These are phyloP conservation scores for Asterophora lycoperdoides DNA, from an alignment of 768 basidiomycete species.

Conservation along the genomic window DNA sequence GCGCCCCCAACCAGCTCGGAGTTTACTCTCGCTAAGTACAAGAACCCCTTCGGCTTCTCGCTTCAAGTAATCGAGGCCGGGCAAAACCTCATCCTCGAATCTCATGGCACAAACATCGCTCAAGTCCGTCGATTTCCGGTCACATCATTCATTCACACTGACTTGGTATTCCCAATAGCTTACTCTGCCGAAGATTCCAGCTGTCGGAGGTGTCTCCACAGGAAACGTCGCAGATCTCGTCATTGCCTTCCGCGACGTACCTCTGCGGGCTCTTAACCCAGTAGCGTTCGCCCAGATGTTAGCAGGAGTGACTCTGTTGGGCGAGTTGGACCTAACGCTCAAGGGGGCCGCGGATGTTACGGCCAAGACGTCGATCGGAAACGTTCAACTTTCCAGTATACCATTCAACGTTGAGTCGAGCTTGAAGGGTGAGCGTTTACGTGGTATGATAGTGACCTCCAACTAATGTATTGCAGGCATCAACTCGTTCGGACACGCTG, in stretches of 20 bases:
- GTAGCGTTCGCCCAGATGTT: constrained; percentile 54
- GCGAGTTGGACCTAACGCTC: constrained; percentile 41
- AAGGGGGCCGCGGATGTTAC: constrained; percentile 55
- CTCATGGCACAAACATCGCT: constrained; percentile 47
- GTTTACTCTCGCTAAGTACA: constrained; percentile 52
- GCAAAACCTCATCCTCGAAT: constrained; percentile 49
- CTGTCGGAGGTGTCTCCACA: constrained; percentile 61
- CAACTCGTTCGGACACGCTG: constrained; percentile 51
- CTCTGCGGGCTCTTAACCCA: constrained; percentile 52
- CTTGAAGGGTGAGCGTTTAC: constrained; percentile 41
- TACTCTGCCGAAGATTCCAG: constrained; percentile 42
- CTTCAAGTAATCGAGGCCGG: constrained; percentile 57
- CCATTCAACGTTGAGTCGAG: constrained; percentile 56
- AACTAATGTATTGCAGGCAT: constrained; percentile 39
- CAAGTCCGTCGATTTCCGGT: constrained; percentile 33
- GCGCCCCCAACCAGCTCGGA: constrained; percentile 57
- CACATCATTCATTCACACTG: neutral
- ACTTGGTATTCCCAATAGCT: constrained; percentile 32
- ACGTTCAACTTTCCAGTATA: constrained; percentile 62
- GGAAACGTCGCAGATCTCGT: constrained; percentile 60
- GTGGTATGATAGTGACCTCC: neutral
- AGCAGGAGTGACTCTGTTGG: constrained; percentile 50
- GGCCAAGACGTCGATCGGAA: constrained; percentile 58
- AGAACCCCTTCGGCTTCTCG: constrained; percentile 76
- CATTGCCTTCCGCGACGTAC: constrained; percentile 53